Evolutionary conservation across 768 basidiomycete species (phyloP), one percentile per base, ranked within the genome.

Genomic region (Hypsizygus marmoreus): DNA sequence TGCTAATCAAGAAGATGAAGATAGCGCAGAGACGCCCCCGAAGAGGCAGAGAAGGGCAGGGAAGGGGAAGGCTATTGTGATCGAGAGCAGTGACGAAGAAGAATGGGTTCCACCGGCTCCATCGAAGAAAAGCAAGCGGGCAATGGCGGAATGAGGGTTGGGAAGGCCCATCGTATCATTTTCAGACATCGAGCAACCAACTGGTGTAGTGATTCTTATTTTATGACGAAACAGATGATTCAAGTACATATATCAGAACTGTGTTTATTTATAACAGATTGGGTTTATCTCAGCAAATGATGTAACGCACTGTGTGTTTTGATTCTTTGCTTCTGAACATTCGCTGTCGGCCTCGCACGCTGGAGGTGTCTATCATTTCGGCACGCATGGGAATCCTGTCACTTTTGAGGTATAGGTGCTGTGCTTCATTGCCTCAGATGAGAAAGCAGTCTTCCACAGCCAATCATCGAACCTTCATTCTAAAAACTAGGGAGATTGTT

Each of bases 1-100:
- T 14, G 63, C 63, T n/a, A n/a, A n/a, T 30, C 46, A 45, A 23
- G 67, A 59, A 22, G 66, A 59, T 40, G 56, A 56, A 13, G 55
- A 47, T 20, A 37, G 58, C 32, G 24, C 55, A 35, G 50, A 58
- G 50, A 66, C 69, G 29, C 59, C 68, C 6, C 54, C 61, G 26
- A 73, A 71, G 62, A 60, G 62, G 50, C 70, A 64, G 59, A 63
- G 59, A 42, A 52, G 51, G 23, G 31, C 50, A 20, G 43, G 47
- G 41, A 59, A 50, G 39, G 47, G 51, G 23, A 49, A 57, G 42
- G 59, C 29, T 23, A 19, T 57, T 34, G 46, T 45, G 17, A 48
- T 50, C 13, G 60, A 59, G 41, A 60, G 48, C 38, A 52, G 55
- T 22, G 69, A 69, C 32, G 69, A 58, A 14, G 62, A 68, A 43